A percentile compares a stretch with the other conserved stretches of the same genome.
Conservation (phyloP, 176 grass and related monocot genomes). For the Zea luxurians region DNA sequence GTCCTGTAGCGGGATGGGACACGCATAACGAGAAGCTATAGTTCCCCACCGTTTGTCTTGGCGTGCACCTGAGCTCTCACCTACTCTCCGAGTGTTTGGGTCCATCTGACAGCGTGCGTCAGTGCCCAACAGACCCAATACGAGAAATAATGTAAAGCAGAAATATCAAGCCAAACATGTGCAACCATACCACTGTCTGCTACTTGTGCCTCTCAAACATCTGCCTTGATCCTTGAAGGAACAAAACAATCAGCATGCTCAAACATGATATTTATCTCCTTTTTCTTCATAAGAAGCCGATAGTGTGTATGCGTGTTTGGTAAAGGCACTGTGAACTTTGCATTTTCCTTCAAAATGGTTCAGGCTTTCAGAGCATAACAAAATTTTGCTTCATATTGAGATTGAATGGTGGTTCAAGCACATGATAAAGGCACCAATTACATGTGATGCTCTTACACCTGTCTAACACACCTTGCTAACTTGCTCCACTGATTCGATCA, state of each 20-base stretch:
- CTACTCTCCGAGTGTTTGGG: too few relatives aligned
- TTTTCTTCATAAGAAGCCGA: neutral
- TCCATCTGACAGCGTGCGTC: too few relatives aligned
- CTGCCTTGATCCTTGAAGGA: neutral
- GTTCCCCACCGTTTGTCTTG: too few relatives aligned
- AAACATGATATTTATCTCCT: neutral
- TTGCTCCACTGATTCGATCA: slow-evolving; percentile 50
- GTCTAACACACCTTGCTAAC: slow-evolving; percentile 5
- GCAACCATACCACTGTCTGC: neutral
- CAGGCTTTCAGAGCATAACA: neutral
- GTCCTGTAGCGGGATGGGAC: too few relatives aligned
- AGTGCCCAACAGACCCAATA: too few relatives aligned
- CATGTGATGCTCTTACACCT: neutral
- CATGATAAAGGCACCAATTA: slow-evolving; percentile 3
- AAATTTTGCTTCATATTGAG: neutral
- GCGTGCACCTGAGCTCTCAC: too few relatives aligned
- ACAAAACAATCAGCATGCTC: neutral
- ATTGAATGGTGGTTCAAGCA: neutral
- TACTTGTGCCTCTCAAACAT: slow-evolving; percentile 8
- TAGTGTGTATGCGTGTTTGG: neutral
- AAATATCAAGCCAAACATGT: neutral
- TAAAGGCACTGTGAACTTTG: neutral
- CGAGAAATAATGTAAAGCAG: slow-evolving; percentile 6
- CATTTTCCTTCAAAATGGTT: slow-evolving; percentile 3
- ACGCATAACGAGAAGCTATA: too few relatives aligned